Evolutionary conservation across 352 stramenopile species (phyloP).

Genomic region (Globisporangium canariense): DNA sequence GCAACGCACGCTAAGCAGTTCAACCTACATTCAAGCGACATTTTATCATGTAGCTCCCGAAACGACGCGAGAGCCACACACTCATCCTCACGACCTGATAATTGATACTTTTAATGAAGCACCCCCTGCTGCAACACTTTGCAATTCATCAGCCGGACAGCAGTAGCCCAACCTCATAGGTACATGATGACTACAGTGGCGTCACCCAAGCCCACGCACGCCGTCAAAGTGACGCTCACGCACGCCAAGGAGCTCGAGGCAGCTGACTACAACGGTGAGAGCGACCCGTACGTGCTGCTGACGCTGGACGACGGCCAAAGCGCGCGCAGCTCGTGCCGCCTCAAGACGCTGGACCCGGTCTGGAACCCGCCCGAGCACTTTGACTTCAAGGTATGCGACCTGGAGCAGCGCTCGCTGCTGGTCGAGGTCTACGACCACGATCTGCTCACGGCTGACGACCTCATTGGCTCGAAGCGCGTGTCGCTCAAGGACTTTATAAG

Average conservation of each 20-base stretch:
- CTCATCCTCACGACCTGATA: conserved; percentile 5
- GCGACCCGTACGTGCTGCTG: conserved; percentile 35
- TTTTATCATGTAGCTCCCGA: background rate
- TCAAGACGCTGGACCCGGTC: conserved; percentile 23
- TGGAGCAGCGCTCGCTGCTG: conserved; percentile 7
- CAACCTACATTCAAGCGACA: background rate
- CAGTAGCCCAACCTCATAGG: background rate
- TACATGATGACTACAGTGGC: background rate
- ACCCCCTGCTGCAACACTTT: too few species aligned
- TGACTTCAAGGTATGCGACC: conserved; percentile 31
- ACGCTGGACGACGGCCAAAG: conserved; percentile 17
- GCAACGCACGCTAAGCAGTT: background rate
- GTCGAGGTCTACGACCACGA: conserved; percentile 34
- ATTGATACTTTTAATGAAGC: conserved; percentile 4
- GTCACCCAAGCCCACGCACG: conserved; percentile 1
- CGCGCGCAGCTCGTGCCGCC: conserved; percentile 23
- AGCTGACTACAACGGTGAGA: conserved; percentile 29
- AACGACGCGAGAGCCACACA: background rate
- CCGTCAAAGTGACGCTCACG: conserved; percentile 26
- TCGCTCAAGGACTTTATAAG: conserved; percentile 19
- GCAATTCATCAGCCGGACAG: background rate
- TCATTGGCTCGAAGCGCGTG: conserved; percentile 24
- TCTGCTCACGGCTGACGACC: conserved; percentile 23
- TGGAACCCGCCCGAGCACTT: conserved; percentile 34
- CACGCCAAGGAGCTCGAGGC: conserved; percentile 27